Conservation (phyloP, 2,329 filamentous ascomycete species). For the Kalaharituber pfeilii region DNA sequence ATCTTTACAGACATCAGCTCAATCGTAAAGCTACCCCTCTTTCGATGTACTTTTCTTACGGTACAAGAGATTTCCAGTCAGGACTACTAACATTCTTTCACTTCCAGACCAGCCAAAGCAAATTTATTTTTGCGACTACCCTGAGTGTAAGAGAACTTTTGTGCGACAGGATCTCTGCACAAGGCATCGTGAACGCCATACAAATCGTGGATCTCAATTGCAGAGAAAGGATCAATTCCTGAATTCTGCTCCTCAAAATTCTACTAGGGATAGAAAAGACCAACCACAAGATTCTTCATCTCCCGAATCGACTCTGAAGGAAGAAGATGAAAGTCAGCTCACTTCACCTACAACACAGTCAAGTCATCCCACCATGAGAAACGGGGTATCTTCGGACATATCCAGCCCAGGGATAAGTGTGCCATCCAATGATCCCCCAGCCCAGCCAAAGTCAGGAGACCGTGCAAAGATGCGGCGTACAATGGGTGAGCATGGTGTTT, state of each 20-base stretch:
- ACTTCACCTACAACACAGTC: constrained; percentile 2
- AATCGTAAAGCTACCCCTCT: constrained; percentile 45
- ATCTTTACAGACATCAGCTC: constrained; percentile 87
- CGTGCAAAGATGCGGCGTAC: constrained; percentile 14
- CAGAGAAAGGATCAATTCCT: constrained; percentile 42
- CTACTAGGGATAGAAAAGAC: constrained; percentile 19
- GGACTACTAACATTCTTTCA: not conserved
- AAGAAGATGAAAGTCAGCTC: not conserved
- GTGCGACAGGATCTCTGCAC: constrained; percentile 86
- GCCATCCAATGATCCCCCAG: not conserved
- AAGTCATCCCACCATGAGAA: constrained; percentile 9
- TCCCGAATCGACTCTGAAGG: constrained; percentile 17
- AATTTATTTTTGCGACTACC: constrained; percentile 84
- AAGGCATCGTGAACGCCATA: constrained; percentile 65
- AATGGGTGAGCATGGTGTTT: constrained; percentile 11
- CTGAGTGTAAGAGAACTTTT: constrained; percentile 76
- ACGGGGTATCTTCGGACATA: constrained; percentile 1
- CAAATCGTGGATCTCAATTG: constrained; percentile 53
- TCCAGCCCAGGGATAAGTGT: not conserved
- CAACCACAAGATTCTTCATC: constrained; percentile 21
- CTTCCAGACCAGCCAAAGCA: constrained; percentile 66
- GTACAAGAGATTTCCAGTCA: too few species aligned
- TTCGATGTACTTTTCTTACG: too few species aligned
- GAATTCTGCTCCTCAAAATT: constrained; percentile 15
- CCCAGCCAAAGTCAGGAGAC: constrained; percentile 5